Evolutionary conservation across 305 asterid species (phyloP).

Genomic region (Fraxinus xanthoxyloides): DNA sequence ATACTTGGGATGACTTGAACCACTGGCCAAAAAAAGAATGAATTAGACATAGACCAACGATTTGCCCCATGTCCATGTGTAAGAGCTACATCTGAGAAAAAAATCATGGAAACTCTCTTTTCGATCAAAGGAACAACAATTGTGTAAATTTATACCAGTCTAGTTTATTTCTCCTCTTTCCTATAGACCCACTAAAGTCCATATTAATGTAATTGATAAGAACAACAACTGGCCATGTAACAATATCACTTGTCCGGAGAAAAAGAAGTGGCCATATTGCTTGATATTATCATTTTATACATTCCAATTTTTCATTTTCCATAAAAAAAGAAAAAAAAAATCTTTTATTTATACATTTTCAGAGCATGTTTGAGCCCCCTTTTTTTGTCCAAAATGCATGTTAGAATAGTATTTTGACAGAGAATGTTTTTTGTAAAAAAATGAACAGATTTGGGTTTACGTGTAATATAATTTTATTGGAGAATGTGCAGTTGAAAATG

Average conservation of each 20-base stretch:
- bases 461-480: too few relatives aligned
- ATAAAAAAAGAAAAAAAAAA: too few relatives aligned
- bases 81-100: background rate
- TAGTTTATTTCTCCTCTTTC: slow-evolving; percentile 1
- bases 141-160: background rate
- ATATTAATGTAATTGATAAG: background rate
- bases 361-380: too few relatives aligned
- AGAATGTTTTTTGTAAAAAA: too few relatives aligned
- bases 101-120: background rate
- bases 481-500: background rate
- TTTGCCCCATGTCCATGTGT: background rate
- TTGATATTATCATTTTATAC: background rate
- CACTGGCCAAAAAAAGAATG: background rate
- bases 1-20: background rate
- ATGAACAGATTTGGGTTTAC: too few relatives aligned
- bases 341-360: too few relatives aligned
- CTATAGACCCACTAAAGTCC: background rate
- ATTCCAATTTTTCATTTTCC: background rate
- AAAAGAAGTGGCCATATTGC: background rate
- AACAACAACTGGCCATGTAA: background rate
- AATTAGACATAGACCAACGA: background rate
- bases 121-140: slow-evolving; percentile 7
- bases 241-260: background rate
- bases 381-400: too few relatives aligned
- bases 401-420: too few relatives aligned